Evolutionary conservation across 768 basidiomycete genomes (phyloP).

Genomic region (Kwoniella dendrophila): DNA sequence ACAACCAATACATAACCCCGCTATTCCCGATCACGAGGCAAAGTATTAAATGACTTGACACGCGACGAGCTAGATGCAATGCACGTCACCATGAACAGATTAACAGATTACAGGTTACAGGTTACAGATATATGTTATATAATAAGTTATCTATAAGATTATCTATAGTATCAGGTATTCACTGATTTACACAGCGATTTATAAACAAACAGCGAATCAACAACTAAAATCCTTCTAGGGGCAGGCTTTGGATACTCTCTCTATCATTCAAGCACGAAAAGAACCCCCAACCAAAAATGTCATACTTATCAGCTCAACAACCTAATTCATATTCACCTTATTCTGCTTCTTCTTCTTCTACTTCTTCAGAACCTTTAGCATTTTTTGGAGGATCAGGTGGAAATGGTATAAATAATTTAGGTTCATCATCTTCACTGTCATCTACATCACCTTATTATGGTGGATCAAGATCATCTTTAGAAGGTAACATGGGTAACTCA

Average conservation of each 20-base stretch:
- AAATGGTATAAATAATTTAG: slow-evolving; percentile 3
- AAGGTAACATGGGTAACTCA: slow-evolving; percentile 30
- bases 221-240: no score
- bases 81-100: slow-evolving; percentile 22
- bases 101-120: no score
- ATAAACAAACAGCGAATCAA: no score
- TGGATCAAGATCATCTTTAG: slow-evolving; percentile 37
- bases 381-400: slow-evolving; percentile 45
- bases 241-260: no score
- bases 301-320: slow-evolving; percentile 28
- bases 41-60: background rate
- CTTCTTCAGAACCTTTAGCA: slow-evolving; percentile 48
- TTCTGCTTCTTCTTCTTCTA: slow-evolving; percentile 15
- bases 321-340: slow-evolving; percentile 28
- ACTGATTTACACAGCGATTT: no score
- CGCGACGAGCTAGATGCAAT: slow-evolving; percentile 7
- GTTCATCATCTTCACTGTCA: no score
- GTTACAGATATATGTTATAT: no score
- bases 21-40: slow-evolving; percentile 2
- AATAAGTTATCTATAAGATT: no score
- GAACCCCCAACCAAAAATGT: slow-evolving; percentile 16
- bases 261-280: background rate
- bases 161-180: no score
- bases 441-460: slow-evolving; percentile 42
- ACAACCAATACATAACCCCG: background rate